Evolutionary conservation across 495 filamentous ascomycete genomes (phyloP), one percentile per base, ranked within the genome.

Genomic region (Aspergillus steynii): DNA sequence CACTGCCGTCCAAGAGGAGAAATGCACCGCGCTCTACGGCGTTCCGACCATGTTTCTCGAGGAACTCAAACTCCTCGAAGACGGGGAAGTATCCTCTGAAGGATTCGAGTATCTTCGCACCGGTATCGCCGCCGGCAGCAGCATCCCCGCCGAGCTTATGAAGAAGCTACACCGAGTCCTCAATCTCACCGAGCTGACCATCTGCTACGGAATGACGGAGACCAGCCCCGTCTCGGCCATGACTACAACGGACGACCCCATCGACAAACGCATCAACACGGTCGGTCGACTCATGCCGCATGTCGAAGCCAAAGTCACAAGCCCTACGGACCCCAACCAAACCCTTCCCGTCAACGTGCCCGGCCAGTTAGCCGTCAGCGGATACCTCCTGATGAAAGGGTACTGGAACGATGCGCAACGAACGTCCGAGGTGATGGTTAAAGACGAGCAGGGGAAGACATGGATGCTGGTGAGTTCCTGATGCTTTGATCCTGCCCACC

Each of bases 161-260:
- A 84, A 86, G 15, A 87, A 85, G 60, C 70, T 99, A 15, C 90
- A 94, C 65, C 77, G 77, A 42, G 79, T 71, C n/a, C 77, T 97
- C 5, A 96, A 96, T 52, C 77, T 99, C 31, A 86, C 83, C 0
- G 90, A 96, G 31, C 69, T 97, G 57, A 96, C 93, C 0, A 97
- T 97, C 65, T 97, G 95, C 79, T 99, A 99, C 73, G 95, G 93
- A 45, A 99, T 99, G 95, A 99, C 95, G 14, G 95, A 99, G 74
- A 99, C 95, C 0, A 88, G 85, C 52, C 95, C 95, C n/a, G 93
- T 96, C 0, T 90, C 86, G 47, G 86, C 85, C 50, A 97, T 97
- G 94, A 99, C 94, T 0, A 83, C 89, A 0, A 94, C 90, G 0
- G 75, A 86, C 46, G 95, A 97, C 68, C 88, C 93, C 1, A 77